Base-by-base conservation (phyloP, 768 basidiomycete species). In the Trametes cubensis region DNA sequence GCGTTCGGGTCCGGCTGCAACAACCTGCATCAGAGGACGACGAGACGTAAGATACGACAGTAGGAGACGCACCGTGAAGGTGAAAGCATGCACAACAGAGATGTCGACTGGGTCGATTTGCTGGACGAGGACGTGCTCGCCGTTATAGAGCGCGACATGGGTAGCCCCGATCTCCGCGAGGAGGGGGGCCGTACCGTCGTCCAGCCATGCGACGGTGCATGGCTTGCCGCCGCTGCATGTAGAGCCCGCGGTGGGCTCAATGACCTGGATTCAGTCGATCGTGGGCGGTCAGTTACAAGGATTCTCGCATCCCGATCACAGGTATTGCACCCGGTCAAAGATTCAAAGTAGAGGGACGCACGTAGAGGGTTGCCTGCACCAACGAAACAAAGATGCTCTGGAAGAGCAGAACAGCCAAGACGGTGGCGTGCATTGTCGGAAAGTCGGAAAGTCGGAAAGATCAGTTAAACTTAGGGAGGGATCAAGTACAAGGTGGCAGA, bases 181-280 rank as follows among this genome's bases (percentile, higher is more conserved):
- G 18, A 83, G 70, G 3, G 90, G 89, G 1, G 58, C 40, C 11
- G 62, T 41, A 18, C 89, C 89, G 63, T 92, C 77, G 57, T 92
- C 89, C 1, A 83, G 61, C 89, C 88, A 92, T 47, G 77, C 59
- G 7, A 90, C 79, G 0, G 70, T 72, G 73, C 86, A 88, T 6
- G 80, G 62, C 63, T 83, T 71, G 13, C 84, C 85, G 25, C 76
- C 89, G 41, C 75, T 74, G 70, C 86, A 89, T 23, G 73, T 75
- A 13, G 80, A 75, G 53, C 75, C 65, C 56, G 69, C 64, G 13
- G 72, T 63, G 30, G 88, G 86, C 55, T 76, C 64, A 39, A 80
- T 78, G 40, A 87, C 77, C 85, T 87, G 57, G 28, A 4, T 14
- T 8, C 13, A 2, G 23, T 4, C 10, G 34, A 34, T 34, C 34